phyloP scores from a whole-genome alignment of 2,329 filamentous ascomycete species.

The Pyrenophora seminiperda region DNA sequence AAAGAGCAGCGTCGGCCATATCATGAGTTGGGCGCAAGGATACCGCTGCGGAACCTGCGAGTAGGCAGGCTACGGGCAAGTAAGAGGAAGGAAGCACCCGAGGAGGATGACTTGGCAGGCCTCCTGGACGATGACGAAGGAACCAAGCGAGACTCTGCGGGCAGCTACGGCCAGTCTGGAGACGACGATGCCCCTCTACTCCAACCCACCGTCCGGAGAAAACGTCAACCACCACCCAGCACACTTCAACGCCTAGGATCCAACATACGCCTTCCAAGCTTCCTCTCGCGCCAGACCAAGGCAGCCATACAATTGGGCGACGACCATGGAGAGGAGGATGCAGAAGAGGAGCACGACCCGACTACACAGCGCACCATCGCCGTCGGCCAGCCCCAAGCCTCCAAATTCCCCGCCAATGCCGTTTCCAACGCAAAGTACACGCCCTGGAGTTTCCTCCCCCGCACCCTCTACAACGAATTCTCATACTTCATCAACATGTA shows the following conservation, averaged over 20 bases:
- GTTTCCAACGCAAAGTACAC: constrained; percentile 99
- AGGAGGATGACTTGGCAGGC: constrained; percentile 68
- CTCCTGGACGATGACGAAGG: constrained; percentile 68
- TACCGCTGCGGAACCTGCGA: constrained; percentile 70
- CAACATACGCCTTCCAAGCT: constrained; percentile 67
- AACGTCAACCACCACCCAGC: constrained; percentile 34
- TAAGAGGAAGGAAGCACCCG: constrained; percentile 53
- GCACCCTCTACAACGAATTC: constrained; percentile 97
- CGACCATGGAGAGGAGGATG: constrained; percentile 47
- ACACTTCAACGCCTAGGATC: constrained; percentile 57
- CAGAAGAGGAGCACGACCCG: constrained; percentile 58
- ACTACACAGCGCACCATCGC: constrained; percentile 74
- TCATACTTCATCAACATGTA: constrained; percentile 99
- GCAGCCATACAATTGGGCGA: constrained; percentile 35
- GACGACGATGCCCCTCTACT: constrained; percentile 80
- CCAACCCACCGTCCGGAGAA: constrained; percentile 30
- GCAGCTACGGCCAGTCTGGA: constrained; percentile 59
- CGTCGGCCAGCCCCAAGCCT: constrained; percentile 74
- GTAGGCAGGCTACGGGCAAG: constrained; percentile 54
- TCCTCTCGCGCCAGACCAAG: constrained; percentile 55
- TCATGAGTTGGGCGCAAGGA: constrained; percentile 58
- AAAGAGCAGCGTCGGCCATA: constrained; percentile 41
- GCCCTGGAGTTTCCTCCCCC: constrained; percentile 87
- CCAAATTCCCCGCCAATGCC: constrained; percentile 84
- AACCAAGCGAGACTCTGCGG: constrained; percentile 62